Conservation (phyloP, 192 early-diverging fungal species). For the Oehlia diaphana region DNA sequence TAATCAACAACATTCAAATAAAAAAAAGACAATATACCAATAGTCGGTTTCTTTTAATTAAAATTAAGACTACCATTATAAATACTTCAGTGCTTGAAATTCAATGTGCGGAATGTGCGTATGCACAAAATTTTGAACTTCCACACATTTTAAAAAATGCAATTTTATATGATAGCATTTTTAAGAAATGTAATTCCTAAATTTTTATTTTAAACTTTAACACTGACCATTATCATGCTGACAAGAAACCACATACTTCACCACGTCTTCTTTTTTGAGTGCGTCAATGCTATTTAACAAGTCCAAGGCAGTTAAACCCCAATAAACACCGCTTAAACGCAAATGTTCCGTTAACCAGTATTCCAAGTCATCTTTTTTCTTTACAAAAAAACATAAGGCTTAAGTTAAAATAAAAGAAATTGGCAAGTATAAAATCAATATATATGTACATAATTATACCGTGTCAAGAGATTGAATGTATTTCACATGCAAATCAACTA, state of each 20-base stretch:
- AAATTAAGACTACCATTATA: neutral
- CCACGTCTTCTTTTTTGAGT: slow-evolving; percentile 69
- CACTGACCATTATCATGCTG: slow-evolving; percentile 64
- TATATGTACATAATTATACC: slow-evolving; percentile 17
- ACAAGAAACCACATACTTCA: slow-evolving; percentile 79
- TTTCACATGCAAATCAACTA: slow-evolving; percentile 66
- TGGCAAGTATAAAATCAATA: neutral
- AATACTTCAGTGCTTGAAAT: no score
- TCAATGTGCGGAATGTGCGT: neutral
- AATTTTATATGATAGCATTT: no score
- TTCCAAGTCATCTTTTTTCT: slow-evolving; percentile 85
- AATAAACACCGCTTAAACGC: slow-evolving; percentile 89
- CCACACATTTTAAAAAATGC: slow-evolving; percentile 20
- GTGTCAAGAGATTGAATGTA: slow-evolving; percentile 72
- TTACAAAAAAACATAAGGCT: neutral
- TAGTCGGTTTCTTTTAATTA: no score
- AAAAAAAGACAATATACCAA: neutral
- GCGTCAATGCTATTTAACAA: slow-evolving; percentile 66
- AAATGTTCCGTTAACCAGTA: slow-evolving; percentile 95
- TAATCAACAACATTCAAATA: neutral
- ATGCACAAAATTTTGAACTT: neutral
- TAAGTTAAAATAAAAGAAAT: no score
- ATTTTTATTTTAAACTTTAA: no score
- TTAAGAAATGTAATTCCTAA: no score
- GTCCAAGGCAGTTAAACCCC: slow-evolving; percentile 85